These are phyloP conservation scores for Tricholoma sp. DNA, from an alignment of 768 basidiomycete genomes.

Conservation along the genomic window DNA sequence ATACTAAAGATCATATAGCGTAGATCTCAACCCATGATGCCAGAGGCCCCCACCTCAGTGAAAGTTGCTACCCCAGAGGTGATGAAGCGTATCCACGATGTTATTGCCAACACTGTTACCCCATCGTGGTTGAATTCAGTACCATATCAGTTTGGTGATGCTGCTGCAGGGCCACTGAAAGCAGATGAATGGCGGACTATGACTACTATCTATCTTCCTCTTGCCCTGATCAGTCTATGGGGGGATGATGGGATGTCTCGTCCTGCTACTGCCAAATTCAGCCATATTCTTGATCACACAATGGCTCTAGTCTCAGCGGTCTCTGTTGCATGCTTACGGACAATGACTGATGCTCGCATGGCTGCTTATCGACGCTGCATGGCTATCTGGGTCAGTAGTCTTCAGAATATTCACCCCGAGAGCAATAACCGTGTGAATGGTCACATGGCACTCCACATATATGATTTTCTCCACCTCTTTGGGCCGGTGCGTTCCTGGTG, in stretches of 20 bases:
- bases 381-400: background rate
- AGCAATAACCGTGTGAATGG: background rate
- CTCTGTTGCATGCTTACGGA: background rate
- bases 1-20: background rate
- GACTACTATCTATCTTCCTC: constrained; percentile 23
- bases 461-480: background rate
- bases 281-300: background rate
- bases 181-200: constrained; percentile 30
- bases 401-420: background rate
- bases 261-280: background rate
- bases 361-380: background rate
- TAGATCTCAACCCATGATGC: background rate
- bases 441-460: background rate
- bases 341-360: background rate
- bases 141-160: constrained; percentile 21
- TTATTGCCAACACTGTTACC: constrained; percentile 14
- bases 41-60: background rate
- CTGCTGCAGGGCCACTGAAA: constrained; percentile 25
- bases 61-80: constrained; percentile 2
- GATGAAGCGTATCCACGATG: constrained; percentile 16
- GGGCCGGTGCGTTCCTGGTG: background rate
- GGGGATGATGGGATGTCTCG: constrained; percentile 6
- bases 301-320: background rate
- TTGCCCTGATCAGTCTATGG: constrained; percentile 29
- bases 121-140: constrained; percentile 25